Evolutionary conservation across 163 green algal species (phyloP), one percentile per base, ranked within the genome.

Genomic region (Scenedesmus sp.): DNA sequence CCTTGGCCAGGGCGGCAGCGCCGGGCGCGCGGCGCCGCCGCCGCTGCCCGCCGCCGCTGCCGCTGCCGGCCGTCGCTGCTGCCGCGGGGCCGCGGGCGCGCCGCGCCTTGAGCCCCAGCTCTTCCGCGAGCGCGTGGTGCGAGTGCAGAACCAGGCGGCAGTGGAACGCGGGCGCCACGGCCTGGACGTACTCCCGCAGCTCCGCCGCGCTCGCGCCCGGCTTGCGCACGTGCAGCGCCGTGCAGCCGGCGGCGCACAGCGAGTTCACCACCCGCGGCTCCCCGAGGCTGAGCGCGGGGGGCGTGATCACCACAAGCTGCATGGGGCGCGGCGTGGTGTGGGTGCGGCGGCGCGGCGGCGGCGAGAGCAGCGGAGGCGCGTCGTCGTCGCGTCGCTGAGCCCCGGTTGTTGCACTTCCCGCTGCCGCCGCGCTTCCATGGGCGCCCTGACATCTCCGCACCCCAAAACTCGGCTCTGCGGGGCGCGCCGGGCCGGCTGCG

Each of bases 181-280:
- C 29, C 36, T 75, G 17, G 20, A 86, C 24, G 69, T 86, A 86
- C 24, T 58, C 24, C 6, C 11, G 28, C 0, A 83, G 20, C 7
- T 62, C 26, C 36, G 31, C 17, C 20, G n/a, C 28, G 31, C 10
- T n/a, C 24, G 54, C 56, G 26, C 11, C 29, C 1, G 81, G 81
- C 65, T 82, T 86, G 24, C 81, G 62, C 13, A 86, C 24, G 36
- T 86, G 81, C 29, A 81, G 36, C 4, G 31, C 14, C 13, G 66
- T 9, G 9, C 83, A 34, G 14, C 80, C 80, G 34, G 62, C 57
- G 22, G 24, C n/a, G 42, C 83, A 80, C 54, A 85, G 22, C 7
- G 15, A 10, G 44, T 78, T 71, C 4, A 63, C 53, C 6, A 60
- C 17, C 20, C 15, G 3, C 3, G 28, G 22, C 47, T 85, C 79